Percentiles rank a stretch among this genome's conserved stretches.
Conservation (phyloP, 140 eudicot species). For the Oenanthe javanica region DNA sequence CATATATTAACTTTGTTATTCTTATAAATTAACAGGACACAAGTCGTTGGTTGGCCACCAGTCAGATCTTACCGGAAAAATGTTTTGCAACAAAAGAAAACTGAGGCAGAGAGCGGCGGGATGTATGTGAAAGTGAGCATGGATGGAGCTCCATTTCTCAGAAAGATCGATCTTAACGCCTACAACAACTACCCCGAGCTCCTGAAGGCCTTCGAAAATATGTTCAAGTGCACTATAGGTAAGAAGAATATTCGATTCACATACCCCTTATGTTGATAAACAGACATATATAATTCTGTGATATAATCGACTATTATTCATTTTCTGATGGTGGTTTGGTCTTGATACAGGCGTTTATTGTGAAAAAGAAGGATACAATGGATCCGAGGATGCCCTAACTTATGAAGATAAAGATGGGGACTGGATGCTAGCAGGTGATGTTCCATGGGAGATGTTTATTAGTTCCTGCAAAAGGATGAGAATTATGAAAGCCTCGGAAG, state of each 20-base stretch:
- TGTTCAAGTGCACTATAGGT: slow-evolving; percentile 76
- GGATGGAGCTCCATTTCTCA: slow-evolving; percentile 95
- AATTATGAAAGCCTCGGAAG: slow-evolving; percentile 86
- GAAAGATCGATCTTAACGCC: slow-evolving; percentile 75
- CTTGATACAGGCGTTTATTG: slow-evolving; percentile 32
- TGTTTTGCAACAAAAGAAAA: slow-evolving; percentile 45
- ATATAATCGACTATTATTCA: not conserved
- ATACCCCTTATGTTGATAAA: not conserved
- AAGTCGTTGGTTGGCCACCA: slow-evolving; percentile 97
- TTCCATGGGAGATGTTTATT: slow-evolving; percentile 91
- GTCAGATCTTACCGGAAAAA: slow-evolving; percentile 66
- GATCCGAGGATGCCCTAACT: slow-evolving; percentile 70
- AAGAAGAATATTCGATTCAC: not conserved
- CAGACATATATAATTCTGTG: not conserved
- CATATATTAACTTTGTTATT: slow-evolving; percentile 3
- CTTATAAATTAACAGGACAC: slow-evolving; percentile 48
- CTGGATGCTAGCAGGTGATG: slow-evolving; percentile 99
- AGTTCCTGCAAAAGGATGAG: slow-evolving; percentile 80
- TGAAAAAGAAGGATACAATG: slow-evolving; percentile 74
- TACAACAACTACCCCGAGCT: slow-evolving; percentile 71
- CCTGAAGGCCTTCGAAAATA: slow-evolving; percentile 48
- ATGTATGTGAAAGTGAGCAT: slow-evolving; percentile 89
- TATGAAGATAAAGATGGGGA: slow-evolving; percentile 97
- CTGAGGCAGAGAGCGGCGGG: slow-evolving; percentile 42
- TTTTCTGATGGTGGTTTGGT: not conserved